Evolutionary conservation across 371 early-diverging fungal species (phyloP).

Genomic region (Dinochytrium kinnereticum): DNA sequence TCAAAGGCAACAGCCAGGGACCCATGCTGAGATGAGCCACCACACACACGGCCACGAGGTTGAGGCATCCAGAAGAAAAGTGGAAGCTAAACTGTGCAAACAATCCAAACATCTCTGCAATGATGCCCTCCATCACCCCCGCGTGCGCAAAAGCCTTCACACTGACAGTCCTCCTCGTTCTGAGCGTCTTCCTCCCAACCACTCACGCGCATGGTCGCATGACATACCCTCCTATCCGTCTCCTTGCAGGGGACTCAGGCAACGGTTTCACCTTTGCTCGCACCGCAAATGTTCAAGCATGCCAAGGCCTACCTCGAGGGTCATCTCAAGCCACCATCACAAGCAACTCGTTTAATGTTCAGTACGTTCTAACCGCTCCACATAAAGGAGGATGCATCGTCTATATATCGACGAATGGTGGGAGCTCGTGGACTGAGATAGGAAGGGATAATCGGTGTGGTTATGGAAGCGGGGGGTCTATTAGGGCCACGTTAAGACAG

Average conservation of each 20-base stretch:
- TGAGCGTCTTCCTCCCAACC: not conserved
- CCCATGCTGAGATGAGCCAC: too few species aligned
- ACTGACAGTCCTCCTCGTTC: too few species aligned
- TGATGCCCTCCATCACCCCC: too few species aligned
- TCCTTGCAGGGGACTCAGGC: slow-evolving; percentile 17
- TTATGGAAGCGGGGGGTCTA: not conserved
- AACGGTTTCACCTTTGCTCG: slow-evolving; percentile 19
- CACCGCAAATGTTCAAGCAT: not conserved
- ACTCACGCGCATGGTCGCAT: slow-evolving; percentile 17
- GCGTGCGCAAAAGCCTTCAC: too few species aligned
- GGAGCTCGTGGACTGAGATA: not conserved
- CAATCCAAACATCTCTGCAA: too few species aligned
- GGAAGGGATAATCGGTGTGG: not conserved
- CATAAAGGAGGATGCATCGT: not conserved
- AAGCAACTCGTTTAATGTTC: not conserved
- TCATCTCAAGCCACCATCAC: not conserved
- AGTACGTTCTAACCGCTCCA: not conserved
- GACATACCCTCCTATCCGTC: slow-evolving; percentile 13
- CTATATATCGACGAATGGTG: not conserved
- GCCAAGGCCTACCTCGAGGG: slow-evolving; percentile 1
- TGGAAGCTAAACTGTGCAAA: too few species aligned
- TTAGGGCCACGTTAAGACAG: not conserved
- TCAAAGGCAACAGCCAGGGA: too few species aligned
- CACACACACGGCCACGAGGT: too few species aligned
- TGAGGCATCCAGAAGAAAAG: too few species aligned